phyloP scores from a whole-genome alignment of 1,284 basidiomycete genomes.

The Exsudoporus floridanus region DNA sequence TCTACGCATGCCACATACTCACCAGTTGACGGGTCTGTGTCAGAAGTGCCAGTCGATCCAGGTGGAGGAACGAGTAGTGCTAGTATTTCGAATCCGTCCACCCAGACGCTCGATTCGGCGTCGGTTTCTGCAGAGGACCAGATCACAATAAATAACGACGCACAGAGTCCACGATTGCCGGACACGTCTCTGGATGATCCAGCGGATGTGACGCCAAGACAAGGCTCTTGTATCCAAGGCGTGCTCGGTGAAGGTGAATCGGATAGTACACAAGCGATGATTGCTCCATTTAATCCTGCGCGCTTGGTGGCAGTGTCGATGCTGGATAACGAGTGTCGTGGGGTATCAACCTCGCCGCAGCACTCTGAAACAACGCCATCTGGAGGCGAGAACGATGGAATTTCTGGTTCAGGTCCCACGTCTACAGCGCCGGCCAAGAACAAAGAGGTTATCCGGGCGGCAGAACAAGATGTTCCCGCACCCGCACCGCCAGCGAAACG shows the following conservation, averaged over 20 bases:
- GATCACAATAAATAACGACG: background rate
- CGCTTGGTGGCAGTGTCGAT: background rate
- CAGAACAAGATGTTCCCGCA: conserved; percentile 16
- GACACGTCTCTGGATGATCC: conserved; percentile 6
- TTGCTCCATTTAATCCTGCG: background rate
- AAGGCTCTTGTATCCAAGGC: conserved; percentile 4
- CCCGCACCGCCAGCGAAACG: conserved; percentile 20
- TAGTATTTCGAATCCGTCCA: conserved; percentile 1
- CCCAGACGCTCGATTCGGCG: conserved; percentile 8
- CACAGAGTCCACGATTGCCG: background rate
- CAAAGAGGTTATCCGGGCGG: conserved; percentile 28
- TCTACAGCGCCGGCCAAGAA: conserved; percentile 12
- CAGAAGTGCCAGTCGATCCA: conserved; percentile 21
- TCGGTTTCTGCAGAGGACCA: background rate
- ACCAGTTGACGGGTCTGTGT: background rate
- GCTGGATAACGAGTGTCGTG: conserved; percentile 4
- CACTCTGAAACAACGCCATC: conserved; percentile 9
- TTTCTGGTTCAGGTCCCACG: background rate
- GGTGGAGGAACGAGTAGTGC: conserved; percentile 15
- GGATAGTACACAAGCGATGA: background rate
- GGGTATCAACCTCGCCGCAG: background rate
- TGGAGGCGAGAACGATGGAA: background rate
- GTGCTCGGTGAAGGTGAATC: background rate
- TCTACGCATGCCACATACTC: background rate
- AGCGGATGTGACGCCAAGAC: conserved; percentile 24